Conservation (phyloP, 1,139 yeast species). For the Blastobotrys elegans region DNA sequence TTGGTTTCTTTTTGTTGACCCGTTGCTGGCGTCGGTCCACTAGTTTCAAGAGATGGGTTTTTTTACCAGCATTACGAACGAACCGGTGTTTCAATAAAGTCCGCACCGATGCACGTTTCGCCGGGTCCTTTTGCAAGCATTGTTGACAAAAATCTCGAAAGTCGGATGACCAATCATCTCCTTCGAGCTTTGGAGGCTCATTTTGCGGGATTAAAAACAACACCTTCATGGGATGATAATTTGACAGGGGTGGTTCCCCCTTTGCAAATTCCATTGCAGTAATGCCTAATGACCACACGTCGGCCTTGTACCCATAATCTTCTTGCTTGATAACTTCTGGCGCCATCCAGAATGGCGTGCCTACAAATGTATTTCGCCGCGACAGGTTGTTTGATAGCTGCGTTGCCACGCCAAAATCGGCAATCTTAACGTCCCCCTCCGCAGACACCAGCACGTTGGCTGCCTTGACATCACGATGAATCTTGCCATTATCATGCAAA, state of each 20-base stretch:
- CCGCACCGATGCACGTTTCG: slow-evolving; percentile 51
- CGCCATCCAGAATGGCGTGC: slow-evolving; percentile 99
- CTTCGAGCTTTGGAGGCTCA: slow-evolving; percentile 46
- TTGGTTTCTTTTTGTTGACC: slow-evolving; percentile 13
- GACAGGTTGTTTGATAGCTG: slow-evolving; percentile 76
- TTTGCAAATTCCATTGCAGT: slow-evolving; percentile 79
- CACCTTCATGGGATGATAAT: slow-evolving; percentile 76
- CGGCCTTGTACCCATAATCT: slow-evolving; percentile 85
- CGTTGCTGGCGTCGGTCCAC: slow-evolving; percentile 23
- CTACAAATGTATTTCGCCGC: slow-evolving; percentile 84
- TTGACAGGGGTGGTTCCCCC: slow-evolving; percentile 79
- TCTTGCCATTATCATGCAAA: slow-evolving; percentile 71
- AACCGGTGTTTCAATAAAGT: slow-evolving; percentile 59
- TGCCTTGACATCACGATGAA: slow-evolving; percentile 82
- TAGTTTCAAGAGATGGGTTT: slow-evolving; percentile 30
- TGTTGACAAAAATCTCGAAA: slow-evolving; percentile 58
- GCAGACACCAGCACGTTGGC: slow-evolving; percentile 71
- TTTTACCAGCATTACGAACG: slow-evolving; percentile 43
- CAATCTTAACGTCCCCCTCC: slow-evolving; percentile 77
- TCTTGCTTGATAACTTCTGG: slow-evolving; percentile 90
- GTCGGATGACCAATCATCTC: slow-evolving; percentile 41
- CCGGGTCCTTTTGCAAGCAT: slow-evolving; percentile 63
- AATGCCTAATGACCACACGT: slow-evolving; percentile 94
- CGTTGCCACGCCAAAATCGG: slow-evolving; percentile 95
- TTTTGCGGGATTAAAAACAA: slow-evolving; percentile 52